Evolutionary conservation across 805 yeast genomes (phyloP), one percentile per base, ranked within the genome.

Genomic region (Metschnikowia vanudenii): DNA sequence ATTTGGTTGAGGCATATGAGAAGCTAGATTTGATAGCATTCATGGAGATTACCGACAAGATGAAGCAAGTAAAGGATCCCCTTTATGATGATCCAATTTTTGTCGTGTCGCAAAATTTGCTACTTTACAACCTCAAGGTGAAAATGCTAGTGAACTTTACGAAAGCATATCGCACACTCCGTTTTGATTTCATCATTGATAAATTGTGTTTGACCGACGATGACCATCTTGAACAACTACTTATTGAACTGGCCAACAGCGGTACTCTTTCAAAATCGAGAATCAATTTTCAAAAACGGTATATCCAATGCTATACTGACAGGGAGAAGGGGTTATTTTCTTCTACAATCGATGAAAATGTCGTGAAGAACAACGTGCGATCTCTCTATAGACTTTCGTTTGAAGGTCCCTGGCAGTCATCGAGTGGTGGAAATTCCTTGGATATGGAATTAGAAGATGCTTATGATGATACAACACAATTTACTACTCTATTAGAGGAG

Each of bases 21-120:
- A 61, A 60, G 11, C 51, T 61, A 12, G 60, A 65, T 47, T 54
- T 71, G 37, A 39, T 43, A 9, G 49, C 34, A 8, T 67, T 62
- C 32, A 45, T 47, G 13, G 28, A 39, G 5, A 49, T 58, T 5
- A 43, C 59, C 11, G 43, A 43, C 0, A 41, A 41, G n/a, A 61
- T 67, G 56, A 40, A 50, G 9, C 11, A 32, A 8, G 50, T 50
- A 4, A 36, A 48, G 5, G 73, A 67, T 43, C 55, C 58, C 0
- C 59, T 72, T 16, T 54, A 52, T 30, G 37, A 52, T 3, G 74
- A 72, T 45, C 56, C 56, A 16, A 62, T 72, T 2, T 69, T 68
- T 41, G 40, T 46, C 5, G 47, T 54, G n/a, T 63, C 75, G 0
- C 47, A 58, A 1, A 45, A 51, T 10, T 53, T 58, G 14, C 67